Base-by-base conservation (phyloP, 805 yeast species). In the Myxozyma lipomycoides region DNA sequence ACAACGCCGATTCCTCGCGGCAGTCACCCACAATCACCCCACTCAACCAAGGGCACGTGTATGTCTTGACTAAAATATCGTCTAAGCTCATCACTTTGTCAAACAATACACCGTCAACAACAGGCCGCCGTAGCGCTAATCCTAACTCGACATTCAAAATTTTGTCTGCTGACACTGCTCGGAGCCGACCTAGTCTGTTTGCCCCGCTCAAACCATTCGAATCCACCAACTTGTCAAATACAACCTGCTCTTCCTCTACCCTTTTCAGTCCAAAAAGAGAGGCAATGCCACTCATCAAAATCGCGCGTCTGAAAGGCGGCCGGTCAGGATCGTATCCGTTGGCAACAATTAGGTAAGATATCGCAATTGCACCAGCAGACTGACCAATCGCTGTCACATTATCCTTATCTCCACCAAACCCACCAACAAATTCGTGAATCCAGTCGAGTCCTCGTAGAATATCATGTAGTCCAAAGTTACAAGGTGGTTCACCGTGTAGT, bases 391-490 rank as follows among this genome's bases (percentile, higher is more conserved):
- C 65, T 0, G 76, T 67, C 32, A 75, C 65, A 40, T 63, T 61
- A 4, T 70, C 68, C 0, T 65, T 63, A 58, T 74, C 64, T 40
- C 78, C 78, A n/a, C 75, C 76, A 56, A 75, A 73, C 28, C 67
- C 55, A 15, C 52, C 52, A 48, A 74, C 72, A 57, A 70, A 55
- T 52, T 72, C 62, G 45, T 67, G 64, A 2, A 66, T 61, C 78
- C 78, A 75, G 56, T 72, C 73, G 15, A 74, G 48, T 18, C 46
- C 51, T 22, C 41, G 43, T 21, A 47, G 40, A 9, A 34, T 32
- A 56, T 75, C 78, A 74, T 75, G 72, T 35, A 73, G 65, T 1
- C 76, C 77, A 45, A 67, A 67, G 48, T 73, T 69, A 22, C 65
- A 43, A 3, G 48, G 42, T 7, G 44, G 46, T 22, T 51, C 56